phyloP scores from a whole-genome alignment of 805 yeast genomes.

The Suhomyces vadensis region DNA sequence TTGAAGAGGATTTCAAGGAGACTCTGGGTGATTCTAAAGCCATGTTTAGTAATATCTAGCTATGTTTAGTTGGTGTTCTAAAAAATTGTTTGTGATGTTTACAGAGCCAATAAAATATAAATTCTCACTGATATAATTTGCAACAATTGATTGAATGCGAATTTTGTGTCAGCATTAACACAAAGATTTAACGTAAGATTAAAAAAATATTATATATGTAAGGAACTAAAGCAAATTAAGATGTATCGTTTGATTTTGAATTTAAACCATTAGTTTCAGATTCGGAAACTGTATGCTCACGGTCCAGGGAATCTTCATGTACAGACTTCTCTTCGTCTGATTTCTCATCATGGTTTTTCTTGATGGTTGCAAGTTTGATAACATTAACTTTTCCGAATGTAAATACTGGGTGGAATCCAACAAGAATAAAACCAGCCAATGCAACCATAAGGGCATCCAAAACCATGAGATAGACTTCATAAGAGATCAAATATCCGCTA shows the following conservation, averaged over 20 bases:
- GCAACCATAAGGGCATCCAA: constrained; percentile 43
- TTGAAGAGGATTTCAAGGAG: not conserved
- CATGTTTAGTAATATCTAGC: constrained; percentile 1
- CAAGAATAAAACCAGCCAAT: constrained; percentile 34
- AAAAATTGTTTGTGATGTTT: not conserved
- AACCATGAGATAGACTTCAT: constrained; percentile 39
- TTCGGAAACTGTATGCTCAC: not conserved
- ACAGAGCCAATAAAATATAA: no score
- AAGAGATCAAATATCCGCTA: constrained; percentile 35
- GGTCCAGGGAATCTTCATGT: not conserved
- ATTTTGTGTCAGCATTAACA: no score
- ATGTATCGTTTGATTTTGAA: not conserved
- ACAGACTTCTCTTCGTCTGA: not conserved
- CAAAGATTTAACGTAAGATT: no score
- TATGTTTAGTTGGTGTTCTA: not conserved
- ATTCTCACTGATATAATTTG: no score
- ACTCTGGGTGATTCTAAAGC: not conserved
- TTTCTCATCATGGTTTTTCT: constrained; percentile 24
- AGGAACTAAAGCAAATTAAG: no score
- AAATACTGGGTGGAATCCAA: constrained; percentile 42
- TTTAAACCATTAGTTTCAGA: not conserved
- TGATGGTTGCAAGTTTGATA: constrained; percentile 28
- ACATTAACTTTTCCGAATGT: constrained; percentile 31
- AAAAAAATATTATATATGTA: no score
- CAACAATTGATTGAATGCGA: not conserved